Percentiles rank a stretch among this genome's conserved stretches.
Evolutionary conservation across 1,139 yeast genomes (phyloP).

Genomic region (Hemisphaericaspora xylofermentans): DNA sequence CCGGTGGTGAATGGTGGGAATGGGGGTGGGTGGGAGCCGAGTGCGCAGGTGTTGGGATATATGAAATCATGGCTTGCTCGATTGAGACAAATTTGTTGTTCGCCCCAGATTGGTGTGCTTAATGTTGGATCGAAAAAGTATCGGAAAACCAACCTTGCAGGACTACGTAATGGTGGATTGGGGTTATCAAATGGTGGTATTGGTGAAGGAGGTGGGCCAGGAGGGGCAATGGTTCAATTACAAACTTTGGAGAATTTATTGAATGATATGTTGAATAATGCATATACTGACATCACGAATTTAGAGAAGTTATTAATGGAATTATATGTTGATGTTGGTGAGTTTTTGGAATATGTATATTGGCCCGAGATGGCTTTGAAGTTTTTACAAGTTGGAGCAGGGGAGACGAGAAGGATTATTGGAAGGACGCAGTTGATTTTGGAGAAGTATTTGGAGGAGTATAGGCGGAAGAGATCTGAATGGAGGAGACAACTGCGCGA

Average conservation of each 20-base stretch:
- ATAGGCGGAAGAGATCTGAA: conserved; percentile 11
- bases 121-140: conserved; percentile 31
- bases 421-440: conserved; percentile 22
- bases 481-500: conserved; percentile 6
- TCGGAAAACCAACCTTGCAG: conserved; percentile 17
- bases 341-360: conserved; percentile 54
- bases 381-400: conserved; percentile 40
- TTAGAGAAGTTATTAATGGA: conserved; percentile 50
- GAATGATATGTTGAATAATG: conserved; percentile 56
- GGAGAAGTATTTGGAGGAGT: conserved; percentile 16
- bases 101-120: conserved; percentile 64
- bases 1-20: conserved; percentile 49
- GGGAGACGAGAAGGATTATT: conserved; percentile 32
- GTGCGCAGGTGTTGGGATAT: conserved; percentile 34
- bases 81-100: conserved; percentile 79
- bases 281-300: conserved; percentile 48
- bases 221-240: conserved; percentile 24
- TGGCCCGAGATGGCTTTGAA: conserved; percentile 50
- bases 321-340: conserved; percentile 55
- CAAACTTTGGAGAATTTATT: conserved; percentile 71
- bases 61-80: conserved; percentile 68
- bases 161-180: conserved; percentile 4
- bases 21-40: conserved; percentile 60
- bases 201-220: conserved; percentile 1
- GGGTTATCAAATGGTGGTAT: conserved; percentile 15